Base-by-base conservation (phyloP, 2,329 filamentous ascomycete genomes). In the Dothistroma pini region DNA sequence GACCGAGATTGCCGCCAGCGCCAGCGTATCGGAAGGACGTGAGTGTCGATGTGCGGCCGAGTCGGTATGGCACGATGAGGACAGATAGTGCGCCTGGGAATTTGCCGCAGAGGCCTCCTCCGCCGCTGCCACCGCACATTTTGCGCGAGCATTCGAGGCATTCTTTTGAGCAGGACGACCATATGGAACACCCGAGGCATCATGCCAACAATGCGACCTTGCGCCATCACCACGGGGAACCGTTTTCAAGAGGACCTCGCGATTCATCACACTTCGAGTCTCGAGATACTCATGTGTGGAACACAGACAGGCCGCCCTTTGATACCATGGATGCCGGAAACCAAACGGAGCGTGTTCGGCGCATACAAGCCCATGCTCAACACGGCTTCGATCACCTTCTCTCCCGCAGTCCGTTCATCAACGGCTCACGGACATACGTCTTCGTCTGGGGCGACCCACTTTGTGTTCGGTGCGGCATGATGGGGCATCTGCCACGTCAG, bases 391-490 rank as follows among this genome's bases (percentile, higher is more conserved):
- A 66, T 52, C 59, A 63, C 6, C 21, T 47, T 1, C 29, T 11
- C 0, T 68, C 66, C 9, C n/a, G 35, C 2, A 68, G 66, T 35
- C 51, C 57, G 2, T 68, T 66, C 54, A 49, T 68, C 48, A 68
- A 68, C 16, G 66, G 66, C 31, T 19, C 54, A 14, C 50, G 22
- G 25, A 35, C 41, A 22, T 68, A 68, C 52, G 56, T 57, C 32
- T 68, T 68, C 58, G 61, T 61, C 10, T 64, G 60, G 59, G 66
- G 66, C 12, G 59, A 66, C 19, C 66, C 66, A 32, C 62, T 68
- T 10, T 68, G 66, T 38, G 62, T 66, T 10, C 41, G 56, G 8
- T 68, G 66, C 52, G 66, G 66, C 1, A 48, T 12, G 22, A 56
- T 54, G 19, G 66, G 66, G n/a, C 66, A 68, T 56, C 55, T 68